Percentiles rank a stretch among this genome's conserved stretches.
Conservation (phyloP, 129 eudicot species). For the Pseudognaphalium luteoalbum region DNA sequence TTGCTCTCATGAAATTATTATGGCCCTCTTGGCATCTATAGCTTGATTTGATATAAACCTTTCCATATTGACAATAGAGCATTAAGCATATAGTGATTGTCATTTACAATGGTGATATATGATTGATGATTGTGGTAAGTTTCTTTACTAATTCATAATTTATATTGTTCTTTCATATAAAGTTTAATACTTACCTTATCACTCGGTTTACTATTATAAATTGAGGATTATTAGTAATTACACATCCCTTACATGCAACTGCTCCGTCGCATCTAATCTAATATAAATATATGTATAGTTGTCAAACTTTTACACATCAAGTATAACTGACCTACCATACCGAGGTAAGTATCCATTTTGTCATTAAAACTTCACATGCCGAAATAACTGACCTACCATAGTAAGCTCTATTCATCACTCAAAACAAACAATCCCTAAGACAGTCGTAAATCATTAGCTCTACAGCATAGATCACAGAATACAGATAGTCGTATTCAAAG, state of each 20-base stretch:
- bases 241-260: neutral
- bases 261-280: too few species aligned
- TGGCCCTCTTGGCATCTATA: slow-evolving; percentile 19
- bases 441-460: too few species aligned
- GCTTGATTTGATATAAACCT: neutral
- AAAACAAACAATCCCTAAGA: too few species aligned
- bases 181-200: neutral
- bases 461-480: too few species aligned
- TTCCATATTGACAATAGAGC: slow-evolving; percentile 9
- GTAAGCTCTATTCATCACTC: too few species aligned
- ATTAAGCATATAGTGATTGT: slow-evolving; percentile 4
- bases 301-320: too few species aligned
- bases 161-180: neutral
- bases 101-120: slow-evolving; percentile 1
- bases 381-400: too few species aligned
- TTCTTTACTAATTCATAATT: neutral
- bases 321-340: too few species aligned
- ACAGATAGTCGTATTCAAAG: too few species aligned
- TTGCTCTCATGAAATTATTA: slow-evolving; percentile 10
- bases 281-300: too few species aligned
- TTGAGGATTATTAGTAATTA: neutral
- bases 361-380: too few species aligned
- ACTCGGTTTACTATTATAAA: neutral
- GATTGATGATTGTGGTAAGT: neutral
- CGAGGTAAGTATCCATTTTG: too few species aligned